Conservation (phyloP, 805 yeast genomes). For the Naumovozyma baii region DNA sequence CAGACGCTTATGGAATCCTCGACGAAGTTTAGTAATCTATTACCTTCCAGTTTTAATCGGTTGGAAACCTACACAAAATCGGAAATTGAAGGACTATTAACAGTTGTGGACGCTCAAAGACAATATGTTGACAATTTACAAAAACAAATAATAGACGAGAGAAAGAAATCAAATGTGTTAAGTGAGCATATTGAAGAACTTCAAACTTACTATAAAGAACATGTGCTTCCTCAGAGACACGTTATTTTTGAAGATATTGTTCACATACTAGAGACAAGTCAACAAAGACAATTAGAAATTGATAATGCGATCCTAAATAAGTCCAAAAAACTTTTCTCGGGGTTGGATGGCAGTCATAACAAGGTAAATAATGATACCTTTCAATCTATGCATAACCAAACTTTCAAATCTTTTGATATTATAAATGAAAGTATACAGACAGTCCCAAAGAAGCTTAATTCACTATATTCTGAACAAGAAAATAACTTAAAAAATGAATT, state of each 20-base stretch:
- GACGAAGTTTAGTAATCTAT: no score
- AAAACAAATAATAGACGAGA: slow-evolving; percentile 6
- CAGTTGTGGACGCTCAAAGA: not conserved
- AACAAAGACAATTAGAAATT: slow-evolving; percentile 6
- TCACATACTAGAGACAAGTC: slow-evolving; percentile 5
- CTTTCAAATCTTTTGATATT: not conserved
- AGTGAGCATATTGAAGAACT: slow-evolving; percentile 6
- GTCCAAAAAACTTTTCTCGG: slow-evolving; percentile 1
- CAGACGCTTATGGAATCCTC: not conserved
- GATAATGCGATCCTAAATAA: slow-evolving; percentile 3
- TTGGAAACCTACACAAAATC: slow-evolving; percentile 3
- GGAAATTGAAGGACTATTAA: not conserved
- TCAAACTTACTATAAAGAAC: slow-evolving; percentile 7
- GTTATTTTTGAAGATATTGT: slow-evolving; percentile 4
- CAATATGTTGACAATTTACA: slow-evolving; percentile 5
- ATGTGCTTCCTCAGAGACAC: slow-evolving; percentile 8
- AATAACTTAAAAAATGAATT: not conserved
- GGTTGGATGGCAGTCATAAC: not conserved
- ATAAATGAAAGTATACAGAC: not conserved
- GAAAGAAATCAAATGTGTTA: slow-evolving; percentile 3
- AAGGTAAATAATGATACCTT: not conserved
- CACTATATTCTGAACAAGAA: not conserved
- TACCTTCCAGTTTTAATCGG: slow-evolving; percentile 1
- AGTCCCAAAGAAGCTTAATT: not conserved
- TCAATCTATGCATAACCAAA: not conserved